Evolutionary conservation across 441 rosid genomes (phyloP).

Genomic region (Populus trichocarpa): DNA sequence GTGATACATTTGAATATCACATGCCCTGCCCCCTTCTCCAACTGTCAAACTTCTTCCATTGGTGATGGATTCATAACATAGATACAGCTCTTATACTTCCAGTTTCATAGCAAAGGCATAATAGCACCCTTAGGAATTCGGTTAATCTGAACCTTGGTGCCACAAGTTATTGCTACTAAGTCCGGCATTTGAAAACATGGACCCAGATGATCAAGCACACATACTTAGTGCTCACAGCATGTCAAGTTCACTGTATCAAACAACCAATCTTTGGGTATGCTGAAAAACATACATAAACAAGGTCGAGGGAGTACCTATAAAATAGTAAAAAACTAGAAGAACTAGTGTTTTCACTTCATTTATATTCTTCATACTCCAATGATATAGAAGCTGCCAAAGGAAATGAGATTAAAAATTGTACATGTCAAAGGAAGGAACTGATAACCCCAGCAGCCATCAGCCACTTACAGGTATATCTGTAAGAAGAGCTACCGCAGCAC

Average conservation of each 20-base stretch:
- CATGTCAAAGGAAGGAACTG: neutral
- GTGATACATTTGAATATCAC: neutral
- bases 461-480: conserved; percentile 55
- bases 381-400: conserved; percentile 47
- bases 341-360: conserved; percentile 34
- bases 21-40: neutral
- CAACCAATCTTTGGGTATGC: neutral
- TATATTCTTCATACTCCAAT: conserved; percentile 33
- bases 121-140: neutral
- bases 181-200: neutral
- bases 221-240: neutral
- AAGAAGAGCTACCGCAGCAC: conserved; percentile 49
- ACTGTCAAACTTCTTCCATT: neutral
- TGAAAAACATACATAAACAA: neutral
- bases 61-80: neutral
- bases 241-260: neutral
- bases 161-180: neutral
- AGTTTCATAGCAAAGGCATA: neutral
- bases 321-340: conserved; percentile 48
- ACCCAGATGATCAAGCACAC: neutral
- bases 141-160: neutral
- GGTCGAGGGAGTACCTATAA: conserved; percentile 44
- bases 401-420: neutral
- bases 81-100: neutral
- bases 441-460: neutral